Evolutionary conservation across 2,329 filamentous ascomycete species (phyloP), one percentile per base, ranked within the genome.

Genomic region (Neonectria magnoliae): DNA sequence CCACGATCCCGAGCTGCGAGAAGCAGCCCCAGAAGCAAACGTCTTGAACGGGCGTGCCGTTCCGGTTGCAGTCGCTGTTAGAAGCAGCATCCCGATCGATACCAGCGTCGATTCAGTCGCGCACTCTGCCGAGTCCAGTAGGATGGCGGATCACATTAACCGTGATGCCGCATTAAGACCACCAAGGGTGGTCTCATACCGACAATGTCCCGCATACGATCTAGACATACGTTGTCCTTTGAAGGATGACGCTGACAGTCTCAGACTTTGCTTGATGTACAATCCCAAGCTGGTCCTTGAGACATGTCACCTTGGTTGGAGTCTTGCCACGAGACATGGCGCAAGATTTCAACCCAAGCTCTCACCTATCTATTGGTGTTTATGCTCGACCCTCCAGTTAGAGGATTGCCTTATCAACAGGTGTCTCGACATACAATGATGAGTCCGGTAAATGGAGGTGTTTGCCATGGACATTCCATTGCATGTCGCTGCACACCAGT

Each of bases 1-100:
- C 65, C 14, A 60, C 64, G 8, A 63, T 60, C 6, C 63, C 64
- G 7, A 33, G 25, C 36, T 50, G 55, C 22, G 63, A 66, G 47
- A 73, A 70, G 59, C 57, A 56, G 25, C 4, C 27, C 8, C n/a
- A 64, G 56, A 57, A 38, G 36, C 36, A 38, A 27, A 63, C 27
- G 25, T 29, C 38, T 7, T 62, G 38, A 51, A 20, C 18, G 14
- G 36, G 42, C 25, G 50, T 42, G 45, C 31, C 7, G 14, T 38
- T 38, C 36, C 36, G 41, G 18, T 33, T 14, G 48, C 29, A 33
- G 29, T n/a, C 33, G n/a, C 18, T 51, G 9, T 33, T 29, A 20
- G 27, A 33, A 6, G 5, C 29, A 33, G 10, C 27, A 14, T 42
- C 38, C 16, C 38, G 38, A 42, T 38, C 36, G 36, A 38, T n/a